A percentile compares a stretch with the other conserved stretches of the same genome.
These are phyloP conservation scores for Dendrobium huoshanense DNA, from an alignment of 106 monocot species.

Conservation along the genomic window DNA sequence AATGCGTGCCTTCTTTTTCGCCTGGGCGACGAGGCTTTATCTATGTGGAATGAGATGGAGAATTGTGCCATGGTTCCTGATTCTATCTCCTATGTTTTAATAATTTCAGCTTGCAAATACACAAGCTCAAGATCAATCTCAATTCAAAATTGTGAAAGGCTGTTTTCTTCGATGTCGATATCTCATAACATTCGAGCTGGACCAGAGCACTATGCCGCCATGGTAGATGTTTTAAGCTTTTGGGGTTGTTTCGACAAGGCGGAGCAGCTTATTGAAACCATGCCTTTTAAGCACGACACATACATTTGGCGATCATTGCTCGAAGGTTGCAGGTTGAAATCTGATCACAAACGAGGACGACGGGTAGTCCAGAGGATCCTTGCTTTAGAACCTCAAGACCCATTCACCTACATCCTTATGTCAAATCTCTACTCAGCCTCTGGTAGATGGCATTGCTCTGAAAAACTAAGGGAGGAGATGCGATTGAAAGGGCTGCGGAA, in stretches of 20 bases:
- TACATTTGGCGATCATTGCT: slow-evolving; percentile 69
- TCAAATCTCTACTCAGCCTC: slow-evolving; percentile 78
- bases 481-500: slow-evolving; percentile 55
- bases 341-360: slow-evolving; percentile 34
- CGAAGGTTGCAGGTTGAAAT: slow-evolving; percentile 27
- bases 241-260: slow-evolving; percentile 61
- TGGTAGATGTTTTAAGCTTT: slow-evolving; percentile 51
- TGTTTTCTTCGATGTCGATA: slow-evolving; percentile 49
- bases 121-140: slow-evolving; percentile 36
- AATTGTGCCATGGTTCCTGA: slow-evolving; percentile 39
- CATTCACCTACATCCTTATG: slow-evolving; percentile 54
- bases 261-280: slow-evolving; percentile 38
- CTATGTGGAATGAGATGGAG: slow-evolving; percentile 56
- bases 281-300: slow-evolving; percentile 55
- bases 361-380: slow-evolving; percentile 41
- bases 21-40: slow-evolving; percentile 53
- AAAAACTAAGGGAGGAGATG: slow-evolving; percentile 75
- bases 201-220: slow-evolving; percentile 67
- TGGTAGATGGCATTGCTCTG: slow-evolving; percentile 87
- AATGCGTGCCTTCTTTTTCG: slow-evolving; percentile 54
- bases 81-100: slow-evolving; percentile 39
- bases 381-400: slow-evolving; percentile 43
- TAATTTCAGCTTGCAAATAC: slow-evolving; percentile 66
- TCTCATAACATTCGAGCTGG: slow-evolving; percentile 33
- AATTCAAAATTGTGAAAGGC: slow-evolving; percentile 26